Evolutionary conservation across 306 rosid genomes (phyloP).

Genomic region (Citrullus amarus): DNA sequence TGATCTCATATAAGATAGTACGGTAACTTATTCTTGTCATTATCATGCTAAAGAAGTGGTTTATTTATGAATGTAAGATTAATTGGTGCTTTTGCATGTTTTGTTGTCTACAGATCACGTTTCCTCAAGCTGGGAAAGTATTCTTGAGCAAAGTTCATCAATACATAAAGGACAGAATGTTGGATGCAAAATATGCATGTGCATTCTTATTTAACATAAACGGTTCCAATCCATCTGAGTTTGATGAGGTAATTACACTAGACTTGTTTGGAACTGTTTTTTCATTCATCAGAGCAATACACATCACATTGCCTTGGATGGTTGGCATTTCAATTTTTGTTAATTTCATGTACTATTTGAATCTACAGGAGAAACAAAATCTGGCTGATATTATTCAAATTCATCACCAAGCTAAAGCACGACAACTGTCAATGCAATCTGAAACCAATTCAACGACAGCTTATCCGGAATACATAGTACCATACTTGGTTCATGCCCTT

Average conservation of each 20-base stretch:
- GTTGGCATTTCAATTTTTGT: constrained; percentile 5
- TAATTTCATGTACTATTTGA: constrained; percentile 19
- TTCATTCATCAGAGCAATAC: constrained; percentile 2
- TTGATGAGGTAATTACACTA: constrained; percentile 51
- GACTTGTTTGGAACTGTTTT: constrained; percentile 9
- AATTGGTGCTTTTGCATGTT: constrained; percentile 21
- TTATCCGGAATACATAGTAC: constrained; percentile 77
- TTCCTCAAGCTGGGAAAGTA: constrained; percentile 63
- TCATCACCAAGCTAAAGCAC: constrained; percentile 71
- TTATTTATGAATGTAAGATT: not conserved
- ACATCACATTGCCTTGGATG: not conserved
- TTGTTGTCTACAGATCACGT: constrained; percentile 45
- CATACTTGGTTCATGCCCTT: constrained; percentile 69
- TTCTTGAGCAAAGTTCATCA: constrained; percentile 76
- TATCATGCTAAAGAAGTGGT: not conserved
- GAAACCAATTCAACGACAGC: constrained; percentile 54
- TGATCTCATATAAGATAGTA: not conserved
- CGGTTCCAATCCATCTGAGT: constrained; percentile 48
- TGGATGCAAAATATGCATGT: constrained; percentile 90
- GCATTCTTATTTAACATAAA: constrained; percentile 55
- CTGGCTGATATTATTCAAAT: constrained; percentile 81
- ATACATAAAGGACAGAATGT: constrained; percentile 73
- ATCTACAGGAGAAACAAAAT: constrained; percentile 65
- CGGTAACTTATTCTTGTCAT: not conserved
- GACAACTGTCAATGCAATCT: constrained; percentile 46